Evolutionary conservation across 1,284 basidiomycete genomes (phyloP), one percentile per base, ranked within the genome.

Genomic region (Tilletia horrida): DNA sequence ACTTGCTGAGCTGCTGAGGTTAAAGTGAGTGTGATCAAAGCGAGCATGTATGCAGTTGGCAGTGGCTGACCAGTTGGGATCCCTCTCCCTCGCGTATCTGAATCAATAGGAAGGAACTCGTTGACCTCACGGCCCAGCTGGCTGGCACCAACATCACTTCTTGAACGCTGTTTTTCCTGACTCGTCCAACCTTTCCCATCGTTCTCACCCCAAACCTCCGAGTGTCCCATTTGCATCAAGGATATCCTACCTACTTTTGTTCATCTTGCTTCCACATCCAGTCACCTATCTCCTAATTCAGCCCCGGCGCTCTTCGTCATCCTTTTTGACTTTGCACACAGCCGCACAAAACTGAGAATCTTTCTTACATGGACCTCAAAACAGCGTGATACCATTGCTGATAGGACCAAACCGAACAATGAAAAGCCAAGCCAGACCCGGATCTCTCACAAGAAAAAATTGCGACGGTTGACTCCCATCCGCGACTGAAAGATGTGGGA

Each of bases 401-500:
- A n/a, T n/a, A n/a, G n/a, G n/a, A n/a, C n/a, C n/a, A n/a, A n/a
- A n/a, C n/a, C n/a, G n/a, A n/a, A n/a, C n/a, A n/a, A n/a, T n/a
- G n/a, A n/a, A n/a, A n/a, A n/a, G n/a, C n/a, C n/a, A n/a, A n/a
- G n/a, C n/a, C n/a, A n/a, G n/a, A n/a, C n/a, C n/a, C n/a, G n/a
- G n/a, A n/a, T n/a, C n/a, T n/a, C n/a, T n/a, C n/a, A 71, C 21
- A 71, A 62, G 65, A 64, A 71, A 31, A 71, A 71, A 42, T 67
- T 71, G 57, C 70, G 65, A 11, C 70, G 8, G 8, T 66, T 67
- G 18, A 71, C 70, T 16, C 70, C 70, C 70, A 71, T 71, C 18
- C 63, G 62, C 1, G 70, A 69, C 67, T 71, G 57, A 13, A 21
- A 44, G 27, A 40, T 21, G 13, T 31, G 44, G 52, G 27, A 63